Evolutionary conservation across 768 basidiomycete species (phyloP).

Genomic region (Leucocoprinus birnbaumii): DNA sequence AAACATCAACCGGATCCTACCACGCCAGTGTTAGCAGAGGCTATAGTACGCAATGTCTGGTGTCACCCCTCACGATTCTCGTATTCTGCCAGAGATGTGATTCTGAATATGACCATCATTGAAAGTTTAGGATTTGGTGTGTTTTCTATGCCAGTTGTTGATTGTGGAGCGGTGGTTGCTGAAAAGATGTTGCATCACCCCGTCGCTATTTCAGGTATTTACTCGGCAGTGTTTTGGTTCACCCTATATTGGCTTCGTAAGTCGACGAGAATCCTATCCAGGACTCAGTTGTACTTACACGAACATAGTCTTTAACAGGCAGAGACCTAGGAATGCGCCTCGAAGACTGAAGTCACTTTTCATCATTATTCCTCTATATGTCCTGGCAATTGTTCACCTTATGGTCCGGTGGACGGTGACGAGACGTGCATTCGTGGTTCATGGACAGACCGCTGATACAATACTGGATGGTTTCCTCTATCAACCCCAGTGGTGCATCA

Average conservation of each 20-base stretch:
- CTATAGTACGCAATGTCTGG: background rate
- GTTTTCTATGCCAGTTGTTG: background rate
- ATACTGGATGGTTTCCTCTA: background rate
- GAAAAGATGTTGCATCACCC: background rate
- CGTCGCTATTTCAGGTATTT: background rate
- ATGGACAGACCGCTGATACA: background rate
- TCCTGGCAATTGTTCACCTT: constrained; percentile 2
- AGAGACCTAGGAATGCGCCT: background rate
- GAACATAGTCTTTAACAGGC: background rate
- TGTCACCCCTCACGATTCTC: background rate
- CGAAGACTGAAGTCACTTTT: background rate
- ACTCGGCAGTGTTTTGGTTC: constrained; percentile 6
- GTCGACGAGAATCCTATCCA: background rate
- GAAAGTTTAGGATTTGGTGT: background rate
- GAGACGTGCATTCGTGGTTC: background rate
- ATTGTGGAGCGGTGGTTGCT: background rate
- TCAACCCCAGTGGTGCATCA: constrained; percentile 3
- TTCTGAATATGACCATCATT: background rate
- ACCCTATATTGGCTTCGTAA: constrained; percentile 3
- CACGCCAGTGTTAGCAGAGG: no score
- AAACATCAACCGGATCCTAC: no score
- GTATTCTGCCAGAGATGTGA: background rate
- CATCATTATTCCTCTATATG: constrained; percentile 6
- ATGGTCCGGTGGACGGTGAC: constrained; percentile 3
- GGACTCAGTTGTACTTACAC: background rate